A percentile compares a stretch with the other conserved stretches of the same genome.
Evolutionary conservation across 768 basidiomycete genomes (phyloP).

Genomic region (Russula brevipes): DNA sequence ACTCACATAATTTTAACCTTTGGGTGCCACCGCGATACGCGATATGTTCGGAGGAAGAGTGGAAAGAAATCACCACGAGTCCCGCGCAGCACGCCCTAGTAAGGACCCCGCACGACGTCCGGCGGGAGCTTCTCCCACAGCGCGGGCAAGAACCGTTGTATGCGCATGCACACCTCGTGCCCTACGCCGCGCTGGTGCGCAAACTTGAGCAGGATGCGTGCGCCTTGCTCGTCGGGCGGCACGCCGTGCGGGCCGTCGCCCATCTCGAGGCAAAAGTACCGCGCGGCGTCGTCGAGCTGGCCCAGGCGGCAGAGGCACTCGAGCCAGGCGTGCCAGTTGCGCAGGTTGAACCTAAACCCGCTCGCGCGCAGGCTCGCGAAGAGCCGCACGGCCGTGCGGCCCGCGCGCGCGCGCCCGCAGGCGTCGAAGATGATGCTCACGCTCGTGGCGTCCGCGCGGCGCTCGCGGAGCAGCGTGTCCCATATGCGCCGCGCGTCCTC

Average conservation of each 20-base stretch:
- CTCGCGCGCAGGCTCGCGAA: conserved; percentile 46
- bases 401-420: conserved; percentile 59
- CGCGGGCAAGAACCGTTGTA: conserved; percentile 22
- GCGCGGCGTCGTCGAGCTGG: conserved; percentile 60
- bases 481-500: conserved; percentile 72
- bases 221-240: conserved; percentile 45
- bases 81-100: not conserved
- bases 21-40: not conserved
- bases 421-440: conserved; percentile 84
- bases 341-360: conserved; percentile 50
- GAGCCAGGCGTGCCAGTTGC: conserved; percentile 78
- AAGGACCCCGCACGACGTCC: conserved; percentile 2
- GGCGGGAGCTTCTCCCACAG: conserved; percentile 19
- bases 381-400: conserved; percentile 49
- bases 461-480: conserved; percentile 63
- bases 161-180: conserved; percentile 18
- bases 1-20: conserved; percentile 9
- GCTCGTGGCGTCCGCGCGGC: conserved; percentile 53
- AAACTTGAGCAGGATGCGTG: conserved; percentile 43
- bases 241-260: conserved; percentile 39
- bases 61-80: not conserved
- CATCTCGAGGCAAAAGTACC: conserved; percentile 64
- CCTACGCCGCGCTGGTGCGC: conserved; percentile 10
- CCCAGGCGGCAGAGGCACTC: conserved; percentile 80
- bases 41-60: not conserved